phyloP scores from a whole-genome alignment of 257 asterid genomes.

The Scutellaria barbata region DNA sequence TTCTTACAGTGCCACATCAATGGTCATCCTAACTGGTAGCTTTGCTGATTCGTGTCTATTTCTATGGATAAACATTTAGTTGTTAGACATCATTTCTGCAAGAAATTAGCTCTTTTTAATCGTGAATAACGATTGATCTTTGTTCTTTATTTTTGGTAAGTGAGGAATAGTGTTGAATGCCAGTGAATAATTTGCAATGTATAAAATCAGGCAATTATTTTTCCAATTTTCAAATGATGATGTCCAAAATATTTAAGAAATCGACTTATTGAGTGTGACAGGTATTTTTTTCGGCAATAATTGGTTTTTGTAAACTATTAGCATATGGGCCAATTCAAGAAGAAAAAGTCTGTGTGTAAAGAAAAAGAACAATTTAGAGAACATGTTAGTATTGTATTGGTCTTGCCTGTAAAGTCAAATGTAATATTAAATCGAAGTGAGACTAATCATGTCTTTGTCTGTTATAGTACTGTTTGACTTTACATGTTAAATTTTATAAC shows the following conservation, averaged over 20 bases:
- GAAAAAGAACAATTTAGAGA: no score
- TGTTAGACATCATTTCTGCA: background rate
- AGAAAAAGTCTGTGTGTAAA: no score
- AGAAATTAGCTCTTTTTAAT: background rate
- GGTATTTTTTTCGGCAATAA: background rate
- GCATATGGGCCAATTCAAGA: no score
- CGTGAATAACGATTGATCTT: background rate
- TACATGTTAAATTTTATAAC: no score
- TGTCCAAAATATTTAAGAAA: background rate
- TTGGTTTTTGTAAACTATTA: no score
- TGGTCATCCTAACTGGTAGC: constrained; percentile 47
- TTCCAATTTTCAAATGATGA: background rate
- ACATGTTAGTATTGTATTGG: no score
- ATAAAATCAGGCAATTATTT: no score
- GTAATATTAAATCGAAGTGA: no score
- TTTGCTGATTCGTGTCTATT: no score
- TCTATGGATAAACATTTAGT: background rate
- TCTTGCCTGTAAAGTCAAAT: no score
- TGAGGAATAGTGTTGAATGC: background rate
- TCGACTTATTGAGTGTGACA: constrained; percentile 27
- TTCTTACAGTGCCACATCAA: constrained; percentile 76
- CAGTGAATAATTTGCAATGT: background rate
- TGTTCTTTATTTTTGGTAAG: background rate
- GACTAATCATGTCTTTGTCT: no score
- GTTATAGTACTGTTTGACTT: no score